Percentiles rank a stretch among this genome's conserved stretches.
Conservation (phyloP, 2,329 filamentous ascomycete genomes). For the Exophiala sp. region DNA sequence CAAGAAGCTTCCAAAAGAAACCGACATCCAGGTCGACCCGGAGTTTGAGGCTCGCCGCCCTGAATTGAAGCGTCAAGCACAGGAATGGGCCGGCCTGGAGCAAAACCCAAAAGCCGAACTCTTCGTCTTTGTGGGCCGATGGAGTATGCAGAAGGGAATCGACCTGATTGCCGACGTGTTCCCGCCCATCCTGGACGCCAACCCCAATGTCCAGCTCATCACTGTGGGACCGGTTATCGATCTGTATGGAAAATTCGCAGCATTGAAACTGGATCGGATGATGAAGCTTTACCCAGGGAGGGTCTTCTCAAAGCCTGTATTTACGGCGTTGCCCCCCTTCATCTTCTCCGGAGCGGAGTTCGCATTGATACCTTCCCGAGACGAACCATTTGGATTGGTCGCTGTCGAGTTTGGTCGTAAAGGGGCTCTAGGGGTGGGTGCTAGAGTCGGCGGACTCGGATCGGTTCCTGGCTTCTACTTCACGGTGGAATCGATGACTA, state of each 20-base stretch:
- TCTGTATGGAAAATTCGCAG: slow-evolving; percentile 62
- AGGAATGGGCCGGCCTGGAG: slow-evolving; percentile 61
- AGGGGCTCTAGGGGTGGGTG: slow-evolving; percentile 61
- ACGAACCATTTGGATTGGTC: slow-evolving; percentile 64
- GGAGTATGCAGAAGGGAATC: slow-evolving; percentile 64
- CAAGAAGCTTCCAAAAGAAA: slow-evolving; percentile 47
- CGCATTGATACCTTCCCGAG: slow-evolving; percentile 61
- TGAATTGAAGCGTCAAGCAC: slow-evolving; percentile 54
- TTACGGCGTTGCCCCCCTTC: slow-evolving; percentile 60
- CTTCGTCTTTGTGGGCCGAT: slow-evolving; percentile 63
- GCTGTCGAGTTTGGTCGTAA: slow-evolving; percentile 65
- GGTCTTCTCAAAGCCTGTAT: slow-evolving; percentile 63
- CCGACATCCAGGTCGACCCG: slow-evolving; percentile 48
- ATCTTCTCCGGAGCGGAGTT: slow-evolving; percentile 65
- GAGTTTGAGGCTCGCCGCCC: slow-evolving; percentile 50
- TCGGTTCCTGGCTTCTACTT: slow-evolving; percentile 61
- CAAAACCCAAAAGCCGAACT: slow-evolving; percentile 58
- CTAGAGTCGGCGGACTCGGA: slow-evolving; percentile 61
- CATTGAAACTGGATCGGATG: slow-evolving; percentile 57
- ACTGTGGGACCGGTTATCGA: slow-evolving; percentile 61
- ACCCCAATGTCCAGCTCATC: slow-evolving; percentile 56
- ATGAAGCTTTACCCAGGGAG: slow-evolving; percentile 61
- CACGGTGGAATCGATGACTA: slow-evolving; percentile 60
- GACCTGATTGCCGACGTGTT: slow-evolving; percentile 64
- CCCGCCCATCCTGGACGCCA: slow-evolving; percentile 55